Base-by-base conservation (phyloP, 176 grass and related monocot genomes). In the Areca catechu region DNA sequence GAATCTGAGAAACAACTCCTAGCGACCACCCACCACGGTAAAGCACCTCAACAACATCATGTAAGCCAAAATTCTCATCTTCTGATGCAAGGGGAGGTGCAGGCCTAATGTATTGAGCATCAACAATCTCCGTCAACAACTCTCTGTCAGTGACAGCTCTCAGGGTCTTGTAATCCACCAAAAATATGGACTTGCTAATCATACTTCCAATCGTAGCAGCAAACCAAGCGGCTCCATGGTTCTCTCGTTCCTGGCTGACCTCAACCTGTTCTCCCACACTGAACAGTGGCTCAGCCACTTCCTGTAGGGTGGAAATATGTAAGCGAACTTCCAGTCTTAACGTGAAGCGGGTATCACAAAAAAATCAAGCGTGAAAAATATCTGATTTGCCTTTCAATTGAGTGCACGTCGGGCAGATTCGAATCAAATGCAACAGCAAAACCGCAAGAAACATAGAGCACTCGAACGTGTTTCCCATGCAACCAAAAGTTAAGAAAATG, bases 171-270 rank as follows among this genome's bases (percentile, higher is more conserved):
- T 85, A 90, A 58, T 79, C 75, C 3, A 90, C 78, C 5, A 79
- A 5, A 54, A 76, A 79, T 52, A 71, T 79, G 17, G 58, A 34
- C 22, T 16, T 49, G 47, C 75, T 76, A 10, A 85, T 51, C 22
- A 70, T 63, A 50, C 75, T 58, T 7, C 59, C 3, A 3, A 90
- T 56, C 0, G 48, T 85, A 5, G 86, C 82, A 0, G 55, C 66
- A 61, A 90, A 90, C 86, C 86, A 90, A 7, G 86, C 80, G 9
- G 59, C 22, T 0, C 86, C 78, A 53, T 61, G 78, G 7, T 53
- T 17, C 12, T 71, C 71, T 61, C 67, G 54, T 4, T 78, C 57
- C 57, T 81, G 53, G 5, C 17, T 63, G 1, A 85, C 86, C 76
- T 89, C 86, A 3, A 89, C 81, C 58, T 72, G 80, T 0, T 74